phyloP scores from a whole-genome alignment of 768 basidiomycete genomes.

The Amanita pallidorosea region DNA sequence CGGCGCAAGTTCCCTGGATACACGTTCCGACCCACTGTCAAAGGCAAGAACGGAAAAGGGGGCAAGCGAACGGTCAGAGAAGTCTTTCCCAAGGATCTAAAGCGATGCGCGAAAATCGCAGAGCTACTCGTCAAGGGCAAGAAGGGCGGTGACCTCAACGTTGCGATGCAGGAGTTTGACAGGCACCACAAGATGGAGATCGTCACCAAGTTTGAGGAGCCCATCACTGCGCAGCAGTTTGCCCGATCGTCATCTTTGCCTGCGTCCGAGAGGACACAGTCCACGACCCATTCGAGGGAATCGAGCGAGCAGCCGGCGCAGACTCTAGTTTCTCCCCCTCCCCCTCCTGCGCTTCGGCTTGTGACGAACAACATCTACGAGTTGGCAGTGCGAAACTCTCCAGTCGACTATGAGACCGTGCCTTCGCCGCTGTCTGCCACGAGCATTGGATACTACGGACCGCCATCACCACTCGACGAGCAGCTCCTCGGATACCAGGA shows the following conservation, averaged over 20 bases:
- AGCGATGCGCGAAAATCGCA: constrained; percentile 59
- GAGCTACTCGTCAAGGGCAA: constrained; percentile 54
- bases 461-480: constrained; percentile 1
- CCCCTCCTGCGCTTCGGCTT: not conserved
- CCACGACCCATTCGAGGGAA: not conserved
- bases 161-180: constrained; percentile 52
- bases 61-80: constrained; percentile 58
- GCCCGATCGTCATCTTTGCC: constrained; percentile 59
- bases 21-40: constrained; percentile 63
- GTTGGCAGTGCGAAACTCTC: constrained; percentile 15
- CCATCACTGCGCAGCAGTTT: constrained; percentile 65
- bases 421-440: not conserved
- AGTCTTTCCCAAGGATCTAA: constrained; percentile 55
- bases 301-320: not conserved
- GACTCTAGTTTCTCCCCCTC: too few relatives aligned
- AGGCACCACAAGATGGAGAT: constrained; percentile 48
- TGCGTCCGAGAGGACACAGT: constrained; percentile 19
- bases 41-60: constrained; percentile 29
- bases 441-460: not conserved
- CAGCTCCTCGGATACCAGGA: constrained; percentile 1
- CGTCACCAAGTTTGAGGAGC: constrained; percentile 67
- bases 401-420: not conserved
- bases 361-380: not conserved
- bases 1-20: constrained; percentile 72
- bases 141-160: constrained; percentile 45